Evolutionary conservation across 352 stramenopile genomes (phyloP), one percentile per base, ranked within the genome.

Genomic region (Phytophthora pseudosyringae): DNA sequence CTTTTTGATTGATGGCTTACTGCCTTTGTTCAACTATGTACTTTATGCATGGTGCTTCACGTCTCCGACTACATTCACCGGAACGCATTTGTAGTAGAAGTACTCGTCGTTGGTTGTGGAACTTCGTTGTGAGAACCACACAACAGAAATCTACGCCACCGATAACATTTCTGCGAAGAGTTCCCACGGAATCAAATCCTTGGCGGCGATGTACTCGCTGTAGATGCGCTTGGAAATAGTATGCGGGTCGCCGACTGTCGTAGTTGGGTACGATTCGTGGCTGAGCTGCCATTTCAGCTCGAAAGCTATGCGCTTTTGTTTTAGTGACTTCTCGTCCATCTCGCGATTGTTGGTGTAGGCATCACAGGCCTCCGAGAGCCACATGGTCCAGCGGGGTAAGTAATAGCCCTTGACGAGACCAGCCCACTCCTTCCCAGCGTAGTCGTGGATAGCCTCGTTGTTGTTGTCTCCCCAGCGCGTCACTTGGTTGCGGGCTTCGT

Each of bases 381-480:
- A 93, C 39, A 91, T 83, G 33, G 69, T 73, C 84, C 84, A 93
- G n/a, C 84, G 84, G n/a, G 65, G 69, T 16, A 88, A 32, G 66
- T 93, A 90, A 61, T 91, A 93, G 29, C 71, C 67, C 25, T 83
- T 79, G 28, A 91, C 72, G n/a, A 93, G 80, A 0, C 84, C 84
- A 26, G 76, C 66, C 84, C 84, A 93, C 56, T 91, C 82, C 54
- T 93, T 93, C 15, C 76, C 77, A 3, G 84, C 84, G 32, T 93
- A 93, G 59, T 93, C 84, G 44, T 89, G 79, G 41, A 93, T 73
- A n/a, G 78, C 68, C 39, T 93, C 81, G 46, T 78, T 71, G 60
- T 93, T 93, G 51, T 89, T 62, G 57, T 93, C 84, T 6, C 84
- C 84, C 84, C 84, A 93, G 5, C 84, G 81, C 4, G 84, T 93